Base-by-base conservation (phyloP, 2,329 filamentous ascomycete genomes). In the Hymenoscyphus fraxineus region DNA sequence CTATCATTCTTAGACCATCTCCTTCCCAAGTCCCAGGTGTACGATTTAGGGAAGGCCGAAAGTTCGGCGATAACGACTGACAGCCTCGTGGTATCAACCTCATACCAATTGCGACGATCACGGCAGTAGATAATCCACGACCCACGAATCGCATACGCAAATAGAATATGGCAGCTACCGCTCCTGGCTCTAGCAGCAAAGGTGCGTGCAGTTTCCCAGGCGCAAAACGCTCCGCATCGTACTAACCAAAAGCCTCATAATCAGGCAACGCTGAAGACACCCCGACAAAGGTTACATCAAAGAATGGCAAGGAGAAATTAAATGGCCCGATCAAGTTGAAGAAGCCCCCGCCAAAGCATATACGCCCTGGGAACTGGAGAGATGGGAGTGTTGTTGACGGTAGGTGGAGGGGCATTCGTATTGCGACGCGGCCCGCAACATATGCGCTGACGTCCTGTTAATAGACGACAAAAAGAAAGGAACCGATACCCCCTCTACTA, bases 301-400 rank as follows among this genome's bases (percentile, higher is more conserved):
- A 85, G 60, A 66, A 67, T 19, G 76, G 68, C 71, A 70, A 73
- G 69, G 75, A 73, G 70, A 82, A 82, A 65, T 66, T 76, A 2
- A 81, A 80, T 56, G 83, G 81, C 44, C 76, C 77, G 6, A 81
- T 89, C 62, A 89, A 88, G 71, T 74, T 91, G 27, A 91, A 87
- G 77, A 89, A 85, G 70, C 76, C 81, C 1, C 77, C 81, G 0
- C 85, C 86, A 0, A 90, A 88, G 75, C 81, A 87, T 63, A 85
- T 78, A 63, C 87, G 88, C 70, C 84, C 87, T 4, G 89, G 89
- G 31, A 90, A 89, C 72, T 91, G 89, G 88, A 85, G 84, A 70
- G 88, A 90, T 70, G 84, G 83, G n/a, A 85, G 81, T 69, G 80
- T 88, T 58, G 78, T 85, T 32, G 86, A 87, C 70, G 85, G 88